Evolutionary conservation across 2,329 filamentous ascomycete species (phyloP), one percentile per base, ranked within the genome.

Genomic region (Xylaria multiplex): DNA sequence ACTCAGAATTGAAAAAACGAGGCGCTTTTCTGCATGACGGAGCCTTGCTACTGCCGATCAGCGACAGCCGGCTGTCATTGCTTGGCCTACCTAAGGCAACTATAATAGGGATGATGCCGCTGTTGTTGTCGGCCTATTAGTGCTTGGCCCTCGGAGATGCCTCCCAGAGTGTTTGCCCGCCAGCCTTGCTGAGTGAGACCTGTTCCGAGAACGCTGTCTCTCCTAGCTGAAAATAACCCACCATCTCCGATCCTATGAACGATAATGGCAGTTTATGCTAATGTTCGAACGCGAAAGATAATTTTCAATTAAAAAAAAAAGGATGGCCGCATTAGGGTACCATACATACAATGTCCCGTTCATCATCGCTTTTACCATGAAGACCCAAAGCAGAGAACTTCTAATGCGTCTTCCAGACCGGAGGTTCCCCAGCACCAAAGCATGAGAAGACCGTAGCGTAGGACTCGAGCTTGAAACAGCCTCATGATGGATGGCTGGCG

Each of bases 151-250:
- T 30, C 16, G 52, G 13, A 14, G 8, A 13, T 55, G 35, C 22
- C 24, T n/a, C 13, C 13, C 22, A 4, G 19, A 55, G 55, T 62
- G 35, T 37, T 43, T 59, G 55, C 48, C 52, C 57, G 22, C 30
- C 63, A 45, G 43, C 50, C 57, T 56, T 16, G 40, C 27, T 22
- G 35, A 64, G 14, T 22, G 14, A 19, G 56, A 40, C 53, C 27
- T 13, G 35, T 32, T 52, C 60, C 60, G 60, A 45, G 52, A 27
- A 45, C 37, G 46, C 60, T 52, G 27, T 27, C 27, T 27, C 27
- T 27, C 27, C 27, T 5, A 27, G 5, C 27, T 27, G 5, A 27
- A 27, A 27, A 27, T 3, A 27, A 27, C 27, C 5, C 27, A 27
- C 5, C 5, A 3, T 27, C 27, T 27, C 27, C 2, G 27, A 30